Evolutionary conservation across 345 rosid species (phyloP).

Genomic region (Lagerstroemia speciosa): DNA sequence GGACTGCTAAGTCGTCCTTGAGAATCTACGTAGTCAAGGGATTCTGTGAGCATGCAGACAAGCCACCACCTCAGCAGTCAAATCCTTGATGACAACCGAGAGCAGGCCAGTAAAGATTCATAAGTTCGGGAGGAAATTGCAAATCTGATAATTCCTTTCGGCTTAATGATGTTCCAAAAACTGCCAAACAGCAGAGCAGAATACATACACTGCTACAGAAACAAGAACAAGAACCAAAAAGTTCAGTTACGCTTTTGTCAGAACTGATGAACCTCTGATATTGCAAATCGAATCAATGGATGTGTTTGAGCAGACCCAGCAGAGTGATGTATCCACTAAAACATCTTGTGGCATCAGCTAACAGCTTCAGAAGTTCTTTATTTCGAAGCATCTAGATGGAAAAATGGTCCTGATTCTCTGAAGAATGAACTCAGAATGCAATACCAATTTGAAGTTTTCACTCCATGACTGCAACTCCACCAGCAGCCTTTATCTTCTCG

Average conservation of each 20-base stretch:
- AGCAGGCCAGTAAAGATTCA: not conserved
- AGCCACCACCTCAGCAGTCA: too few species aligned
- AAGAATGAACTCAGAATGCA: not conserved
- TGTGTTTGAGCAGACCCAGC: not conserved
- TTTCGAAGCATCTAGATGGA: not conserved
- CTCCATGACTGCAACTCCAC: slow-evolving; percentile 36
- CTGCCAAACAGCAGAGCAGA: not conserved
- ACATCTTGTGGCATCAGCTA: not conserved
- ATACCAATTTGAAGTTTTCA: slow-evolving; percentile 8
- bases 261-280: not conserved
- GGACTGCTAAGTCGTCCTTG: too few species aligned
- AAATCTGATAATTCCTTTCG: not conserved
- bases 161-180: not conserved
- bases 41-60: too few species aligned
- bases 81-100: not conserved
- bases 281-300: not conserved
- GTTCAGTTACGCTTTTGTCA: not conserved
- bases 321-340: not conserved
- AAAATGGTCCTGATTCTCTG: not conserved
- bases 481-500: slow-evolving; percentile 40
- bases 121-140: not conserved
- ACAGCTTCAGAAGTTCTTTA: not conserved
- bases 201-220: not conserved
- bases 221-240: not conserved
- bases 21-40: not conserved